Percentiles rank a stretch among this genome's conserved stretches.
Conservation (phyloP, 345 rosid species). For the Camelina laxa region DNA sequence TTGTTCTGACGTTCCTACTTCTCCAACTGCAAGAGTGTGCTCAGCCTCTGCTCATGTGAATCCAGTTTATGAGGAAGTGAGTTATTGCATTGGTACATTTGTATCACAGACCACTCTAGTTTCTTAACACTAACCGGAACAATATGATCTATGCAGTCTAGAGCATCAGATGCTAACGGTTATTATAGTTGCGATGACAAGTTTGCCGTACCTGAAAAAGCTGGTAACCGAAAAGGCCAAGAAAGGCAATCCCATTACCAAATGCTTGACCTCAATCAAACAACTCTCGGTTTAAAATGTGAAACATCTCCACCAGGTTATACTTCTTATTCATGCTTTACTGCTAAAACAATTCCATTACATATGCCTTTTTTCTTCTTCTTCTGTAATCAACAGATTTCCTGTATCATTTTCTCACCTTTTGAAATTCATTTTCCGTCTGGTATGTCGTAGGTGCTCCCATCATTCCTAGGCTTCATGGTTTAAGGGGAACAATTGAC, state of each 20-base stretch:
- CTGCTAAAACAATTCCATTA: neutral
- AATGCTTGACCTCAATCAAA: conserved; percentile 38
- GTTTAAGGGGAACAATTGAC: conserved; percentile 53
- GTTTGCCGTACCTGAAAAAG: conserved; percentile 49
- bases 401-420: neutral
- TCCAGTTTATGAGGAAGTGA: conserved; percentile 73
- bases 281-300: conserved; percentile 6
- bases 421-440: neutral
- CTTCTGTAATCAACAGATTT: neutral
- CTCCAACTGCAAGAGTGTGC: conserved; percentile 51
- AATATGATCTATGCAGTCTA: conserved; percentile 52
- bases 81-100: conserved; percentile 33
- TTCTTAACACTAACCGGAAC: conserved; percentile 13
- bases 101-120: conserved; percentile 5
- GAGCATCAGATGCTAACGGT: conserved; percentile 57
- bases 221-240: conserved; percentile 40
- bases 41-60: conserved; percentile 52
- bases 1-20: conserved; percentile 61
- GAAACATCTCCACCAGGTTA: conserved; percentile 42
- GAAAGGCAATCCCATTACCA: conserved; percentile 44
- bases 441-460: conserved; percentile 49
- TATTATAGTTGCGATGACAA: conserved; percentile 77
- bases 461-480: conserved; percentile 50
- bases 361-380: neutral
- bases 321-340: conserved; percentile 1